Conservation (phyloP, 2,329 filamentous ascomycete genomes). For the Pestalotiopsis sp. region DNA sequence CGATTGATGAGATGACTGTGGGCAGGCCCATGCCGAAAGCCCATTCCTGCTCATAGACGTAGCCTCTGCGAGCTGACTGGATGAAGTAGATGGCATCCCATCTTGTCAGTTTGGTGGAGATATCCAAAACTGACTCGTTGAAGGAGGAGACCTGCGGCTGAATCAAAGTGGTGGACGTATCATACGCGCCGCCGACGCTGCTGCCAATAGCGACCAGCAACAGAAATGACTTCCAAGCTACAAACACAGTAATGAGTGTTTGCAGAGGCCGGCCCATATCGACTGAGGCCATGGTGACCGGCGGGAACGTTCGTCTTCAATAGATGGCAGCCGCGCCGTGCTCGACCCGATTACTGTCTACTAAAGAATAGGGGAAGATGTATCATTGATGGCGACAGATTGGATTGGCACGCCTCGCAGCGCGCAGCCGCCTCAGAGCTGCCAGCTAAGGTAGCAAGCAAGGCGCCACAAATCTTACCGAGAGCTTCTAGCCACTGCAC, state of each 20-base stretch:
- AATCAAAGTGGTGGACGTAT: slow-evolving; percentile 72
- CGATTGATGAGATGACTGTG: slow-evolving; percentile 39
- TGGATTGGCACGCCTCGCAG: background rate
- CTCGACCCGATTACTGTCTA: background rate
- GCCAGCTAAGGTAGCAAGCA: background rate
- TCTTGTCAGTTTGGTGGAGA: slow-evolving; percentile 64
- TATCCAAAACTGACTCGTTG: slow-evolving; percentile 32
- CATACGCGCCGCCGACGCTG: slow-evolving; percentile 66
- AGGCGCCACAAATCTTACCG: background rate
- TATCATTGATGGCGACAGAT: background rate
- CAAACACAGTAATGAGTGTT: slow-evolving; percentile 48
- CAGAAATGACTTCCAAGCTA: slow-evolving; percentile 69
- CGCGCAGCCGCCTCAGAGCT: background rate
- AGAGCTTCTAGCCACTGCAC: background rate
- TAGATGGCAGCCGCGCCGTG: too few relatives aligned
- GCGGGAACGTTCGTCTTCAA: too few relatives aligned
- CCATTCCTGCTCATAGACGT: slow-evolving; percentile 83
- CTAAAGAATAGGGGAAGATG: background rate
- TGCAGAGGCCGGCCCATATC: slow-evolving; percentile 19
- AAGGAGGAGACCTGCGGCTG: slow-evolving; percentile 42
- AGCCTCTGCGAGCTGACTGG: slow-evolving; percentile 63
- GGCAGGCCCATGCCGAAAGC: slow-evolving; percentile 67
- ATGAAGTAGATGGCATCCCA: slow-evolving; percentile 86
- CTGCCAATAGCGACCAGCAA: slow-evolving; percentile 61
- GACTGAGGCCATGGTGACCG: slow-evolving; percentile 24